A percentile compares a stretch with the other conserved stretches of the same genome.
phyloP scores from a whole-genome alignment of 208 protist species.

The Wallacemonas sp. region DNA sequence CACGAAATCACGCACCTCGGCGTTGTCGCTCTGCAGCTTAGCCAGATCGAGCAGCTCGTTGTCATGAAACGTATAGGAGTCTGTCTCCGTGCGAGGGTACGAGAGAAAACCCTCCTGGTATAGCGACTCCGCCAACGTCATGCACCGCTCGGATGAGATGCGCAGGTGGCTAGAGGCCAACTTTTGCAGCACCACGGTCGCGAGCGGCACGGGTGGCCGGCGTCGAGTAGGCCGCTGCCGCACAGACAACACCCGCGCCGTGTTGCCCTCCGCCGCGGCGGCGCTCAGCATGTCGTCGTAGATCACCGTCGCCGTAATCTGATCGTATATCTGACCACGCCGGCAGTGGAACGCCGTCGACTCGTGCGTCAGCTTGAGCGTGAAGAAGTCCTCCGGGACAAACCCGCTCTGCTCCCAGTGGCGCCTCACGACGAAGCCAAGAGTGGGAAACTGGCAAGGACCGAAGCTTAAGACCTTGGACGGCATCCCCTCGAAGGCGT shows the following conservation, averaged over 20 bases:
- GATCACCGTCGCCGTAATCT: slow-evolving; percentile 66
- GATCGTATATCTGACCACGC: slow-evolving; percentile 73
- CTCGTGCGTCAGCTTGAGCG: slow-evolving; percentile 53
- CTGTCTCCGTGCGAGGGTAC: slow-evolving; percentile 99
- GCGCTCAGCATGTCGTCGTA: slow-evolving; percentile 62
- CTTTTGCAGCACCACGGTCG: slow-evolving; percentile 98
- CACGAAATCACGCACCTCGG: slow-evolving; percentile 57
- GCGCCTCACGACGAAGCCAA: slow-evolving; percentile 92
- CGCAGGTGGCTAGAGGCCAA: slow-evolving; percentile 90
- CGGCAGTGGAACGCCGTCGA: slow-evolving; percentile 51
- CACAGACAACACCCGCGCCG: slow-evolving; percentile 58
- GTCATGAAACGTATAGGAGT: slow-evolving; percentile 90
- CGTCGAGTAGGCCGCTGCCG: slow-evolving; percentile 66
- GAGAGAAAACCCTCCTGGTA: slow-evolving; percentile 92
- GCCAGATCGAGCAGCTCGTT: slow-evolving; percentile 85
- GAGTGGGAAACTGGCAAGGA: slow-evolving; percentile 96
- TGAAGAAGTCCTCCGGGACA: slow-evolving; percentile 79
- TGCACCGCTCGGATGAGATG: slow-evolving; percentile 93
- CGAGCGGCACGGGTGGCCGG: slow-evolving; percentile 92
- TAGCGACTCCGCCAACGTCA: slow-evolving; percentile 93
- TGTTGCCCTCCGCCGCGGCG: slow-evolving; percentile 35
- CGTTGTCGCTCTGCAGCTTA: slow-evolving; percentile 53
- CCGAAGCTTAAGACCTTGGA: slow-evolving; percentile 89
- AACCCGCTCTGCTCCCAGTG: slow-evolving; percentile 87
- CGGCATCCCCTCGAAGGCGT: slow-evolving; percentile 67